A percentile compares a stretch with the other conserved stretches of the same genome.
These are phyloP conservation scores for Saccharomycopsis babjevae DNA, from an alignment of 805 yeast genomes.

Conservation along the genomic window DNA sequence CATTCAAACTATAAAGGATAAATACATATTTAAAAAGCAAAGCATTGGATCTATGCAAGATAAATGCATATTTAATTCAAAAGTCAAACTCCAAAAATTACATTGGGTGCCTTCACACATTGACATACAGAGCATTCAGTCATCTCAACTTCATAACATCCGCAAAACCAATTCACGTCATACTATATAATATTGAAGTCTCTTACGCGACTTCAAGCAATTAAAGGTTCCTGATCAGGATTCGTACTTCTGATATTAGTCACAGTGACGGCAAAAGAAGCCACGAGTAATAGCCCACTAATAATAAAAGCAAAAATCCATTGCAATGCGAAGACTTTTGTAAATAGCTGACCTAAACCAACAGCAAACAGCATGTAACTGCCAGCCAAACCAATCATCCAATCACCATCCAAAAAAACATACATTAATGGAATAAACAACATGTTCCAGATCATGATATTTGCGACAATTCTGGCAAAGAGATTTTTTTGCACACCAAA, in stretches of 20 bases:
- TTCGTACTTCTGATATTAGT: background rate
- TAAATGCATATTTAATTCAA: no score
- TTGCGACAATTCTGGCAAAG: conserved; percentile 60
- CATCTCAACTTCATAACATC: no score
- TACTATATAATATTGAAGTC: no score
- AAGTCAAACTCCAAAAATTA: no score
- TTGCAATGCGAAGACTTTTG: conserved; percentile 65
- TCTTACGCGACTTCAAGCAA: background rate
- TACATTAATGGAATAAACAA: conserved; percentile 52
- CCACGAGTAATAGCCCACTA: conserved; percentile 43
- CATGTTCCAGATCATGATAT: conserved; percentile 70
- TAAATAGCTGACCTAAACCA: conserved; percentile 60
- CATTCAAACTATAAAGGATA: no score
- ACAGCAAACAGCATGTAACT: conserved; percentile 52
- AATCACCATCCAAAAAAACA: conserved; percentile 54
- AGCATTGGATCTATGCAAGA: no score
- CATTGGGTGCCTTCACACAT: no score
- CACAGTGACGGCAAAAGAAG: conserved; percentile 38
- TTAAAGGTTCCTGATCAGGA: background rate
- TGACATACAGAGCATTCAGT: no score
- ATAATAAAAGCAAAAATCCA: conserved; percentile 77
- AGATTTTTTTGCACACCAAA: conserved; percentile 46
- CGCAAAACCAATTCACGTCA: no score
- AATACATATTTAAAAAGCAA: no score
- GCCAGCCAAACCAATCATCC: conserved; percentile 54